Evolutionary conservation across 345 rosid genomes (phyloP), one percentile per base, ranked within the genome.

Genomic region (Sisymbrium irio): DNA sequence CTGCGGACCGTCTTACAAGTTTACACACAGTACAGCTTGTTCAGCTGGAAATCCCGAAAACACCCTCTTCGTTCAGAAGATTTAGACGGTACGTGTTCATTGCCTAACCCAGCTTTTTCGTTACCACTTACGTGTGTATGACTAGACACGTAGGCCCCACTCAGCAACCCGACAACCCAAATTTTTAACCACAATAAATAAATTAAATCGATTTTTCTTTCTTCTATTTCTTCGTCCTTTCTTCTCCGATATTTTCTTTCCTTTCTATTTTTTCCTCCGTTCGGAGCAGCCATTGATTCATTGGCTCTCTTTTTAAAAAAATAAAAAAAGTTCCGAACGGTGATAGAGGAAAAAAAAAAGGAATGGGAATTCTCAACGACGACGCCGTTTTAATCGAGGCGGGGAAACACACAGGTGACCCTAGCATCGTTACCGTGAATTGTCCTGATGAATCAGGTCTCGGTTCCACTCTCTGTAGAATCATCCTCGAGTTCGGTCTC

Each of bases 361-460:
- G n/a, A 2, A 85, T 87, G 97, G 91, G 93, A 7, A 84, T 84
- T 50, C 83, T 77, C 32, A 65, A 67, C 64, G 91, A 85, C 63
- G 97, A 90, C 50, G 83, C 87, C 69, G 93, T 90, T 28, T 65
- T 88, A 14, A 67, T 90, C 41, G 82, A 84, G 41, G 81, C 35
- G 8, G 78, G 77, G 0, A 81, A 75, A 59, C 22, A 2, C 59
- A 59, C 87, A 30, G 77, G 70, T 46, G 87, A 83, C 36, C 85
- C 90, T 37, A 76, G 72, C 46, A 74, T 87, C 46, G 79, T 88
- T 65, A 87, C 94, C 71, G 85, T 91, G 27, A 91, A 87, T 74
- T 91, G 97, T 45, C 94, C 97, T 1, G 94, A 91, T 72, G 83
- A 91, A 70, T 79, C 88, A 3, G 97, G 94, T 65, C 89, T 91